Percentiles rank a stretch among this genome's conserved stretches.
These are phyloP conservation scores for Aspergillus tamarii DNA, from an alignment of 2,329 filamentous ascomycete species.

Conservation along the genomic window DNA sequence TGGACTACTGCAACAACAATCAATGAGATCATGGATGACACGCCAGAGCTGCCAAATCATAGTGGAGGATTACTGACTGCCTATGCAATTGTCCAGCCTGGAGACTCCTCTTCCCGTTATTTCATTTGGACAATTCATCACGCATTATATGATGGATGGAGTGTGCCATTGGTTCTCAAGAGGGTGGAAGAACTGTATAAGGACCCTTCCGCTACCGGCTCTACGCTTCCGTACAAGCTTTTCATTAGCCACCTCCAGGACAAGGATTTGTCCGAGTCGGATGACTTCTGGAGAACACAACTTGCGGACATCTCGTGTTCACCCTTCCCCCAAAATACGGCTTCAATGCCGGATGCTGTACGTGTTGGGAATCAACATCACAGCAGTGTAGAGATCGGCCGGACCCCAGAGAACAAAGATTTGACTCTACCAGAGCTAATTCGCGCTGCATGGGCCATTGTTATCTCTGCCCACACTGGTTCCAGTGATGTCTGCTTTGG, in stretches of 20 bases:
- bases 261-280: constrained; percentile 31
- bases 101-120: constrained; percentile 30
- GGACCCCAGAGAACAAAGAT: constrained; percentile 22
- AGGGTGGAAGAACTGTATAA: constrained; percentile 43
- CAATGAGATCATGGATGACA: constrained; percentile 28
- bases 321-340: constrained; percentile 34
- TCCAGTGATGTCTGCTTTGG: constrained; percentile 57
- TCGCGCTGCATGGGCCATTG: constrained; percentile 57
- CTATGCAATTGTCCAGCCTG: constrained; percentile 40
- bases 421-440: constrained; percentile 55
- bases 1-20: constrained; percentile 39
- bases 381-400: constrained; percentile 27
- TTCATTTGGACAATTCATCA: constrained; percentile 57
- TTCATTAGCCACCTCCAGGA: constrained; percentile 38
- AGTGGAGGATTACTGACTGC: constrained; percentile 40
- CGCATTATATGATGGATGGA: constrained; percentile 57
- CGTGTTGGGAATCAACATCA: constrained; percentile 30
- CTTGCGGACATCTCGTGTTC: constrained; percentile 30
- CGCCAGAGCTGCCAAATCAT: constrained; percentile 32
- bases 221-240: constrained; percentile 28
- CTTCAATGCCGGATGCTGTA: constrained; percentile 22
- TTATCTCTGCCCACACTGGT: constrained; percentile 53
- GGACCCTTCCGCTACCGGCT: constrained; percentile 5
- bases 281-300: constrained; percentile 38
- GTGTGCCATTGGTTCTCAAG: constrained; percentile 41